Conservation (phyloP, 176 grass and related monocot species). For the Eleusine indica region DNA sequence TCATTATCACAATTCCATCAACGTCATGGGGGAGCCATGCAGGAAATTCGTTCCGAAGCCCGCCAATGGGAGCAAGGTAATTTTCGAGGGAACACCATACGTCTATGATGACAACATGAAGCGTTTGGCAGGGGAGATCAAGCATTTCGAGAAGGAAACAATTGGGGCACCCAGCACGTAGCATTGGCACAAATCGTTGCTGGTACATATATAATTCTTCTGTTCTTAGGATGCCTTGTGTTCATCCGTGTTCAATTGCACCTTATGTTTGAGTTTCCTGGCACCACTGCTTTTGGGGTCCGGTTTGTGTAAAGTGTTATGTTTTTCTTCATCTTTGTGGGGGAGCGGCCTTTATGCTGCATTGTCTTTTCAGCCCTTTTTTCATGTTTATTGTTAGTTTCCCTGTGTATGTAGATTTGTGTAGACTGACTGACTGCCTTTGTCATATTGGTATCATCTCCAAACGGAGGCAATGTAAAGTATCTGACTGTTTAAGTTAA, state of each 20-base stretch:
- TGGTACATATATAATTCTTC: slow-evolving; percentile 32
- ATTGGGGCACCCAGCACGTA: slow-evolving; percentile 42
- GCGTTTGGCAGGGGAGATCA: slow-evolving; percentile 50
- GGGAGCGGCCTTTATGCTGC: not conserved
- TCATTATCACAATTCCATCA: slow-evolving; percentile 86
- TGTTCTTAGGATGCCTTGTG: slow-evolving; percentile 25
- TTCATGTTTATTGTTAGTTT: not conserved
- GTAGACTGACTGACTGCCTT: slow-evolving; percentile 17
- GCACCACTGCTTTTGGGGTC: not conserved
- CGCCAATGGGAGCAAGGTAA: slow-evolving; percentile 40
- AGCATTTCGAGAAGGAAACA: slow-evolving; percentile 58
- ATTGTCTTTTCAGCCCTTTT: not conserved
- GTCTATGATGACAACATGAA: slow-evolving; percentile 68
- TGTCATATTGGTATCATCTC: slow-evolving; percentile 14
- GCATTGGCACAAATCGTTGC: not conserved
- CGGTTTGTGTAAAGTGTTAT: slow-evolving; percentile 29
- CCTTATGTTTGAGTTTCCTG: not conserved
- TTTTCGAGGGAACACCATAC: slow-evolving; percentile 63
- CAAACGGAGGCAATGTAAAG: slow-evolving; percentile 12
- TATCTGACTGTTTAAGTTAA: slow-evolving; percentile 28
- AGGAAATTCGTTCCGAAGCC: slow-evolving; percentile 45
- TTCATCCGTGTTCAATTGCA: too few relatives aligned
- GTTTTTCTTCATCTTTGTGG: slow-evolving; percentile 11
- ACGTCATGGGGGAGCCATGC: slow-evolving; percentile 59
- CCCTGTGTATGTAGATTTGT: slow-evolving; percentile 29